These are phyloP conservation scores for Tricholoma furcatifolium DNA, from an alignment of 768 basidiomycete genomes.

Conservation along the genomic window DNA sequence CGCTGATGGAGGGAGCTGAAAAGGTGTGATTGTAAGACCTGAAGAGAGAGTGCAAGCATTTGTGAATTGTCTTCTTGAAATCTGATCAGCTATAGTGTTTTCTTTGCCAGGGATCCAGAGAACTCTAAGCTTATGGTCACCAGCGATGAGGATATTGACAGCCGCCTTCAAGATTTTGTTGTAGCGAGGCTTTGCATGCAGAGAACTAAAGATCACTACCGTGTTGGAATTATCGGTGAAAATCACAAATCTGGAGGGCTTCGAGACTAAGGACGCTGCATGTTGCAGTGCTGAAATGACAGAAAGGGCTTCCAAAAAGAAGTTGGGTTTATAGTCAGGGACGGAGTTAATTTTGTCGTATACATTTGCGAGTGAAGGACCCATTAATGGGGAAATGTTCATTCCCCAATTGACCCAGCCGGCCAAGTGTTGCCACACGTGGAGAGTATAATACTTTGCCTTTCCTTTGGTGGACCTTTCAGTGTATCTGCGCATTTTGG, in stretches of 20 bases:
- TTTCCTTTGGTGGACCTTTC: neutral
- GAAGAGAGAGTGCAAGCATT: neutral
- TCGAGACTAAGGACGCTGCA: too few relatives aligned
- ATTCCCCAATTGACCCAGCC: too few relatives aligned
- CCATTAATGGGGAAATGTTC: slow-evolving; percentile 31
- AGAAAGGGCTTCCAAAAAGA: too few relatives aligned
- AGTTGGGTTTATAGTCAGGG: slow-evolving; percentile 12
- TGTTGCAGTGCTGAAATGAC: too few relatives aligned
- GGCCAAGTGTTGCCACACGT: slow-evolving; percentile 38
- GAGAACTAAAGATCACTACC: neutral
- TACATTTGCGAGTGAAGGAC: slow-evolving; percentile 24
- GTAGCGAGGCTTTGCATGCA: neutral
- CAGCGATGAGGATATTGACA: too few relatives aligned
- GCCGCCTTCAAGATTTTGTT: slow-evolving; percentile 15
- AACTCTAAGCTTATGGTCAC: neutral
- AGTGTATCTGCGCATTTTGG: too few relatives aligned
- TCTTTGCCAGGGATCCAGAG: neutral
- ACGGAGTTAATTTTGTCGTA: slow-evolving; percentile 31
- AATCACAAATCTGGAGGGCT: too few relatives aligned
- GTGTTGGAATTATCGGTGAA: too few relatives aligned
- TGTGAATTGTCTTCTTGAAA: neutral
- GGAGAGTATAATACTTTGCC: slow-evolving; percentile 7
- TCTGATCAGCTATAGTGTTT: neutral
- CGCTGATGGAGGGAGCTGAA: neutral
- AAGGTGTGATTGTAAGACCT: neutral